A percentile compares a stretch with the other conserved stretches of the same genome.
Evolutionary conservation across 2,329 filamentous ascomycete species (phyloP).

Genomic region (Calonectria fujianensis): DNA sequence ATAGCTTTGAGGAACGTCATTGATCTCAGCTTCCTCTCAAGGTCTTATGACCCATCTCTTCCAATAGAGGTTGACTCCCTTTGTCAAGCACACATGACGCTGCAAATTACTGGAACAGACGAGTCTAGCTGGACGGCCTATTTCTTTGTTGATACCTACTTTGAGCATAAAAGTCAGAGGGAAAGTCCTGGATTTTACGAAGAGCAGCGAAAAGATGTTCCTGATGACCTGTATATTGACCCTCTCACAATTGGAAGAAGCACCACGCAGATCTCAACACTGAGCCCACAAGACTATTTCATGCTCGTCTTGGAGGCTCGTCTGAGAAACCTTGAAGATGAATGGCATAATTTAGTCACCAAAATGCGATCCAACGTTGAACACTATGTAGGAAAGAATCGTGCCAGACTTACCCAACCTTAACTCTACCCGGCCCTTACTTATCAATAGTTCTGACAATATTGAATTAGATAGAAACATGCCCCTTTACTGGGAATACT

Average conservation of each 20-base stretch:
- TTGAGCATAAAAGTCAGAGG: background rate
- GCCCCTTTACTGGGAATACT: background rate
- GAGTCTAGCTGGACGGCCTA: background rate
- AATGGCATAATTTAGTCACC: background rate
- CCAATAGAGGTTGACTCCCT: background rate
- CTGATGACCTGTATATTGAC: background rate
- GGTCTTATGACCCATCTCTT: background rate
- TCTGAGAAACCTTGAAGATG: background rate
- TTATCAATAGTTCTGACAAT: background rate
- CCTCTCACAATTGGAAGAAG: background rate
- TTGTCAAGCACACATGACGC: conserved; percentile 10
- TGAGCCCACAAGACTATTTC: background rate
- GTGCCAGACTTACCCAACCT: background rate
- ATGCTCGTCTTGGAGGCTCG: background rate
- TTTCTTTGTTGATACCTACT: background rate
- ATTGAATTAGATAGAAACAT: background rate
- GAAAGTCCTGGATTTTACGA: background rate
- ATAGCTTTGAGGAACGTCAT: background rate
- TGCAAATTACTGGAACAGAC: background rate
- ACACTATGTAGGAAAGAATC: background rate
- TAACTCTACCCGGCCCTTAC: background rate
- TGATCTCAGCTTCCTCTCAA: background rate
- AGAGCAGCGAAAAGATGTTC: background rate
- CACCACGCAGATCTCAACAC: background rate
- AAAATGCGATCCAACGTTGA: background rate